These are phyloP conservation scores for Talaromyces stipitatus DNA, from an alignment of 495 filamentous ascomycete species.

Conservation along the genomic window DNA sequence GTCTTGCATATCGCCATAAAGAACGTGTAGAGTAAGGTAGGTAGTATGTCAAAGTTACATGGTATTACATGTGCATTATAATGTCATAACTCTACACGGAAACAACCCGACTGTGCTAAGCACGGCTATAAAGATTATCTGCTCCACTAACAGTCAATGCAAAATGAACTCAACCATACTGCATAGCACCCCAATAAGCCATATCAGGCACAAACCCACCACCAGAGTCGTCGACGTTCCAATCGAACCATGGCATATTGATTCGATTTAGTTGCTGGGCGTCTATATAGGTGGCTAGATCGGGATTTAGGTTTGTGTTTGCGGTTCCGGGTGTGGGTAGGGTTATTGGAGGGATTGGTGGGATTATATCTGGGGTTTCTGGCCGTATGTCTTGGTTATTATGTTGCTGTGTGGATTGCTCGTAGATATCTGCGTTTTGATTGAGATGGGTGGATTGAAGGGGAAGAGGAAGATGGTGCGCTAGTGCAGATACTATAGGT, in stretches of 20 bases:
- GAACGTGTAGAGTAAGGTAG: no score
- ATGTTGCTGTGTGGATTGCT: neutral
- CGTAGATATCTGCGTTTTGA: neutral
- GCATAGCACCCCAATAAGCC: neutral
- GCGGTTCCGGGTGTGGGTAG: neutral
- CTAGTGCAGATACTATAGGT: neutral
- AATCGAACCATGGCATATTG: neutral
- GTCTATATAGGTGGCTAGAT: neutral
- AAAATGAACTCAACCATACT: no score
- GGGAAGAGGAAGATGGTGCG: neutral
- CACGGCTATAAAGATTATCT: no score
- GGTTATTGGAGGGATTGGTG: no score
- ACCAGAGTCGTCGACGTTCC: constrained; percentile 30
- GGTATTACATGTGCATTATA: no score
- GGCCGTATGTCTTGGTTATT: no score
- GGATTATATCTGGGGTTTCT: neutral
- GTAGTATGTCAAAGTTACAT: no score
- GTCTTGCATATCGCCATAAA: no score
- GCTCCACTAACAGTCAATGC: no score
- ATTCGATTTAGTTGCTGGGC: neutral
- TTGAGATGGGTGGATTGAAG: neutral
- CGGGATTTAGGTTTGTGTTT: neutral
- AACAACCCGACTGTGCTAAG: no score
- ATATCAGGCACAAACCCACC: constrained; percentile 23
- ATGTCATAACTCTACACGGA: no score